Base-by-base conservation (phyloP, 1,139 yeast species). In the Lodderomyces oxycetoniae region DNA sequence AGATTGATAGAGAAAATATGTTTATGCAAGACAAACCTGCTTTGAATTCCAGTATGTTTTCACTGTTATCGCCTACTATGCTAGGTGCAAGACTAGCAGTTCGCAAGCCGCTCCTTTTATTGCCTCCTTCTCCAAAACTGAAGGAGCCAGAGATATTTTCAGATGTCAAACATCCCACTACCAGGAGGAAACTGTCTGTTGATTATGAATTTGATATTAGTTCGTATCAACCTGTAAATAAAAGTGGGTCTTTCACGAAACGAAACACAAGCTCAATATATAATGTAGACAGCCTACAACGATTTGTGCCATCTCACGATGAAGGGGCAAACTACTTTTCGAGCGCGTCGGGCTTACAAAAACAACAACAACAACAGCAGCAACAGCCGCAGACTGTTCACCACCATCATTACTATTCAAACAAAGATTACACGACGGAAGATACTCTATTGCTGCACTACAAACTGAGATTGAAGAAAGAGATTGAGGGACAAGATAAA, bases 321-420 rank as follows among this genome's bases (percentile, higher is more conserved):
- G n/a, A n/a, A n/a, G n/a, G n/a, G n/a, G n/a, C n/a, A n/a, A n/a
- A n/a, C n/a, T n/a, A n/a, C n/a, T n/a, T n/a, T n/a, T n/a, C 8
- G 23, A n/a, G 23, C n/a, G 23, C 8, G 8, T 20, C 23, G 8
- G 8, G 8, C 8, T 20, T 20, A n/a, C 10, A 20, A 8, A 9
- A 20, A 8, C 8, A n/a, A n/a, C 23, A 9, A 8, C 10, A n/a
- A 9, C 24, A 17, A 11, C n/a, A 19, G 4, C 24, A 28, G 14
- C 43, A 44, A 3, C 42, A 43, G 9, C 48, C 54, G 11, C 41
- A 61, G 9, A 65, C 61, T 40, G 55, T 67, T 32, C 74, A 70
- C 43, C 72, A 70, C 39, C 74, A 69, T 45, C 71, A 69, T 42
- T 63, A 70, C 41, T 63, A 67, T 37, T 33, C 42, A 6, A 11